Conservation (phyloP, 495 filamentous ascomycete genomes). For the Barbatosphaeria neglecta region DNA sequence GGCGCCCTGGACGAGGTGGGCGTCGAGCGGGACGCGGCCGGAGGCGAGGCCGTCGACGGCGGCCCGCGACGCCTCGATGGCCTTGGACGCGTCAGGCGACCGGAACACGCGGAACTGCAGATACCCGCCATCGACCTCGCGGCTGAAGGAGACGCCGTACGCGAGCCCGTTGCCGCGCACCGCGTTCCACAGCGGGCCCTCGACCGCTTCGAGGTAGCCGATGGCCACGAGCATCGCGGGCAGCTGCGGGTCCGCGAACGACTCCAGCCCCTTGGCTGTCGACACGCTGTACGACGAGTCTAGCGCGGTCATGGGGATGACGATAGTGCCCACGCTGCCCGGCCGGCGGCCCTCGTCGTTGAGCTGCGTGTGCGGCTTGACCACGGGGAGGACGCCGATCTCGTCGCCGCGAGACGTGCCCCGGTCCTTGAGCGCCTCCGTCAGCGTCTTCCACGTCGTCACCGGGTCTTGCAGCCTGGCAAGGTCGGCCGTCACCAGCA, state of each 20-base stretch:
- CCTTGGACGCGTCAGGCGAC: constrained; percentile 79
- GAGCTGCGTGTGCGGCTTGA: constrained; percentile 43
- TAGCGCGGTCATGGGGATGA: constrained; percentile 84
- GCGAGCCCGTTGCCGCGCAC: constrained; percentile 86
- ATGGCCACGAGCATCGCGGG: constrained; percentile 79
- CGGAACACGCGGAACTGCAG: constrained; percentile 76
- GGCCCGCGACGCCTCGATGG: constrained; percentile 62
- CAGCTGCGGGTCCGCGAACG: constrained; percentile 62
- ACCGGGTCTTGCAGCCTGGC: constrained; percentile 67
- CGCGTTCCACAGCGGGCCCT: constrained; percentile 87
- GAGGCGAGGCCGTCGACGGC: constrained; percentile 45
- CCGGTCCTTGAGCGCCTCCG: constrained; percentile 34
- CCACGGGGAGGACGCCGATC: constrained; percentile 31
- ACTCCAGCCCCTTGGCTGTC: constrained; percentile 59
- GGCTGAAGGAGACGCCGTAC: constrained; percentile 69
- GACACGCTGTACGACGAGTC: constrained; percentile 84
- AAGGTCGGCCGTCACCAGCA: constrained; percentile 73
- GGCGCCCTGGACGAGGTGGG: constrained; percentile 76
- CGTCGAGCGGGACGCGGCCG: constrained; percentile 57
- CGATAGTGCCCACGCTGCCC: constrained; percentile 56
- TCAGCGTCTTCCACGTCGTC: constrained; percentile 66
- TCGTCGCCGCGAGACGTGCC: no score
- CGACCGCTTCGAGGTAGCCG: constrained; percentile 82
- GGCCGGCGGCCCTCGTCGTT: constrained; percentile 60
- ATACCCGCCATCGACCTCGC: constrained; percentile 65